Conservation (phyloP, 805 yeast species). For the Kazachstania psychrophila region DNA sequence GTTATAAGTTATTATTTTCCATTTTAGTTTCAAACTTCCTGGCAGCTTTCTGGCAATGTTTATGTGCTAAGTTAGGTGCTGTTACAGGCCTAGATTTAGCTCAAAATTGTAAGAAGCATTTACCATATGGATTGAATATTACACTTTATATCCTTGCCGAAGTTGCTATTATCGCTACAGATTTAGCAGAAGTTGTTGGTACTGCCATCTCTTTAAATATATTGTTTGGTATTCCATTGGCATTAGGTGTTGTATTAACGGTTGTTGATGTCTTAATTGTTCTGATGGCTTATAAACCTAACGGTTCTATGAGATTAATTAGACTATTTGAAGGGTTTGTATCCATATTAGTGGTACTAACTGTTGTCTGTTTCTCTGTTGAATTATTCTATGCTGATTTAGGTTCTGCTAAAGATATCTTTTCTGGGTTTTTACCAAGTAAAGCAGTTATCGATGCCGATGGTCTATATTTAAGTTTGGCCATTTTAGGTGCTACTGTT, state of each 20-base stretch:
- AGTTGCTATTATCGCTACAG: constrained; percentile 88
- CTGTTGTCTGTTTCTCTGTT: constrained; percentile 76
- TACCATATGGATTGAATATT: constrained; percentile 53
- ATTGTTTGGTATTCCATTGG: constrained; percentile 66
- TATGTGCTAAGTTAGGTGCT: constrained; percentile 83
- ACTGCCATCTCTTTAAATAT: constrained; percentile 89
- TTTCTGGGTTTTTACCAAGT: constrained; percentile 59
- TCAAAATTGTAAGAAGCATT: constrained; percentile 68
- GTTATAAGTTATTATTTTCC: constrained; percentile 69
- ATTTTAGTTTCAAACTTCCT: constrained; percentile 71
- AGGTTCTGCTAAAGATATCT: constrained; percentile 47
- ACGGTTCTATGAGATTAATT: constrained; percentile 68
- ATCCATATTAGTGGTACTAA: constrained; percentile 63
- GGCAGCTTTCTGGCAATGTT: constrained; percentile 77
- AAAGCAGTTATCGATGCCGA: constrained; percentile 40
- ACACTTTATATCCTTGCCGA: constrained; percentile 72
- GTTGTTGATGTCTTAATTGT: constrained; percentile 80
- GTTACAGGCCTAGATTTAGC: constrained; percentile 93
- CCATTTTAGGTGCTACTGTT: constrained; percentile 86
- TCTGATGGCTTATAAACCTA: constrained; percentile 77
- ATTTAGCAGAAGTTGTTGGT: constrained; percentile 96
- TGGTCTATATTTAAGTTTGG: constrained; percentile 73
- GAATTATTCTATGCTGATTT: constrained; percentile 64
- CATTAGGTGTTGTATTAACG: constrained; percentile 77
- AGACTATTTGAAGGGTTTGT: constrained; percentile 78